Evolutionary conservation across 495 filamentous ascomycete genomes (phyloP).

Genomic region (Zalerion maritima): DNA sequence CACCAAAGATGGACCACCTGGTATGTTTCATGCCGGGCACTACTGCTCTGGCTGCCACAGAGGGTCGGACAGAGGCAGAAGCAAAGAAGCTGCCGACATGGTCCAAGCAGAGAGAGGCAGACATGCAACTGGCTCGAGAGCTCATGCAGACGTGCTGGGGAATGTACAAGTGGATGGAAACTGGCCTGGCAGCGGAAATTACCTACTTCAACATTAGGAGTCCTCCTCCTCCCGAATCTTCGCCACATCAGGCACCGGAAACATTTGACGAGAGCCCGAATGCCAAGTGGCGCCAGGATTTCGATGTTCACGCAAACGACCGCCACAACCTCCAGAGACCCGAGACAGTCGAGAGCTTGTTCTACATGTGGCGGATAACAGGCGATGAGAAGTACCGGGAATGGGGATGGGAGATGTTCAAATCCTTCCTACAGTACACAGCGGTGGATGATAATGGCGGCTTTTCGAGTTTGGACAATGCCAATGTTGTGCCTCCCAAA

Average conservation of each 20-base stretch:
- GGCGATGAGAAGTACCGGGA: conserved; percentile 80
- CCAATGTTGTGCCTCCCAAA: conserved; percentile 48
- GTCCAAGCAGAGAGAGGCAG: conserved; percentile 66
- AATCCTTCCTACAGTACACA: conserved; percentile 73
- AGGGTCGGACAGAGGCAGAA: conserved; percentile 55
- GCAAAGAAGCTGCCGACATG: conserved; percentile 58
- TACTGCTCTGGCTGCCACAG: conserved; percentile 78
- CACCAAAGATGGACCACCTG: conserved; percentile 94
- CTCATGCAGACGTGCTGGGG: conserved; percentile 96
- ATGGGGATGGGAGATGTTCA: conserved; percentile 99
- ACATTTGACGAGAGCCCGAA: conserved; percentile 33
- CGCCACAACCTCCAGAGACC: conserved; percentile 89
- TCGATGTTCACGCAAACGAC: conserved; percentile 59
- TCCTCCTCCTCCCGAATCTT: conserved; percentile 42
- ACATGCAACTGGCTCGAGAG: conserved; percentile 73
- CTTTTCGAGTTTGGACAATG: conserved; percentile 71
- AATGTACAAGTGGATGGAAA: conserved; percentile 78
- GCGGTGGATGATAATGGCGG: conserved; percentile 58
- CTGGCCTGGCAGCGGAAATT: conserved; percentile 85
- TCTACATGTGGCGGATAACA: conserved; percentile 98
- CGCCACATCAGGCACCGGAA: conserved; percentile 29
- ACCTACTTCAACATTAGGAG: conserved; percentile 67
- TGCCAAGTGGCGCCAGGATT: conserved; percentile 58
- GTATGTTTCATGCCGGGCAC: conserved; percentile 97
- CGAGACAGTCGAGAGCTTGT: conserved; percentile 85